phyloP scores from a whole-genome alignment of 371 early-diverging fungal species.

The Actinomucor elegans region DNA sequence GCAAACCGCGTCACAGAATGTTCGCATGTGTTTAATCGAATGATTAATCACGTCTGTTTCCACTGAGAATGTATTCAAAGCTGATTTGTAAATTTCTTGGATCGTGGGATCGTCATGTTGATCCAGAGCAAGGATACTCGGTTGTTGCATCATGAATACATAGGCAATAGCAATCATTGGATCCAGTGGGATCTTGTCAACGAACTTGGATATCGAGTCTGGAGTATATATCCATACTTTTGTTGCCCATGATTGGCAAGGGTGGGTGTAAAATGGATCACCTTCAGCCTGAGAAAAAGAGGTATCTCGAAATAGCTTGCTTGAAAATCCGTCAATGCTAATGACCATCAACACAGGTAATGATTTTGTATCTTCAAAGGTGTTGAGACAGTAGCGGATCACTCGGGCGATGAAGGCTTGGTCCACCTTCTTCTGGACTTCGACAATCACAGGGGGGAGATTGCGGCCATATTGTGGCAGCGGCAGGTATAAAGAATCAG shows the following conservation, averaged over 20 bases:
- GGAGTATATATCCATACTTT: not conserved
- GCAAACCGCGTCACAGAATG: slow-evolving; percentile 6
- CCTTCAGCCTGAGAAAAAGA: not conserved
- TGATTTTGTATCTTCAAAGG: not conserved
- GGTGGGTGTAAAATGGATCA: slow-evolving; percentile 2
- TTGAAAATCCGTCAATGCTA: slow-evolving; percentile 4
- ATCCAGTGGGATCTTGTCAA: too few species aligned
- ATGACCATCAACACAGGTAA: slow-evolving; percentile 1
- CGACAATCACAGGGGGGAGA: slow-evolving; percentile 11
- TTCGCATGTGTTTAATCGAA: not conserved
- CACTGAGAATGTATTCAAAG: slow-evolving; percentile 4
- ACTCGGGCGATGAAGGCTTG: slow-evolving; percentile 5
- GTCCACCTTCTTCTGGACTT: slow-evolving; percentile 6
- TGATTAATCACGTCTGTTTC: not conserved
- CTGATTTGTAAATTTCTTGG: slow-evolving; percentile 7
- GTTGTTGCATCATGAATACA: too few species aligned
- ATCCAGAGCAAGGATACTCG: too few species aligned
- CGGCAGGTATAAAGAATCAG: slow-evolving; percentile 11
- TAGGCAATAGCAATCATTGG: too few species aligned
- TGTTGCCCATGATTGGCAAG: slow-evolving; percentile 3
- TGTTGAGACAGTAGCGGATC: slow-evolving; percentile 1
- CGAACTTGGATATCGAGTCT: not conserved
- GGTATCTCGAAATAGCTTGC: slow-evolving; percentile 8
- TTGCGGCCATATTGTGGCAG: slow-evolving; percentile 8
- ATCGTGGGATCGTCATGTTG: slow-evolving; percentile 1